Evolutionary conservation across 441 rosid species (phyloP).

Genomic region (Rhodomyrtus psidioides): DNA sequence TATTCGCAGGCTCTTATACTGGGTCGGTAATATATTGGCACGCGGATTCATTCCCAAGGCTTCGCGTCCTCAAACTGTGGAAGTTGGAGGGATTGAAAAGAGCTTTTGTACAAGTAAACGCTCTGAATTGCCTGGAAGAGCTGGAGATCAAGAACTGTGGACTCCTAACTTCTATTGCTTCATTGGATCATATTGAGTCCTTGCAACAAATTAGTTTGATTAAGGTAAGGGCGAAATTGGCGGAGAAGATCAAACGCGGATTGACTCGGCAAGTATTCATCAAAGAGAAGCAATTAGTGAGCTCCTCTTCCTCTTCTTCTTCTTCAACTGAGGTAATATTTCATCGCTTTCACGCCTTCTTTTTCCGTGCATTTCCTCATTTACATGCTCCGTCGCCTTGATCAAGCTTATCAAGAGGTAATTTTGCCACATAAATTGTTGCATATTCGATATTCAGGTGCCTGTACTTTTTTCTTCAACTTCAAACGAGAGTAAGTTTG

Average conservation of each 20-base stretch:
- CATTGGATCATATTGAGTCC: neutral
- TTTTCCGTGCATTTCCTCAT: too few species aligned
- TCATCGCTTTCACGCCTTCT: neutral
- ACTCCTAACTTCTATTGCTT: neutral
- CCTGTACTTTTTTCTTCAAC: neutral
- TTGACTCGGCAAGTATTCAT: neutral
- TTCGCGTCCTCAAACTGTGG: conserved; percentile 14
- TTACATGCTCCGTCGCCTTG: neutral
- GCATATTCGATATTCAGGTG: neutral
- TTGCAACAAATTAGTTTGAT: neutral
- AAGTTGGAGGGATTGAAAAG: neutral
- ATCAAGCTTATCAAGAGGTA: neutral
- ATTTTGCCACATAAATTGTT: neutral
- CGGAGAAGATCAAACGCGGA: fast-evolving
- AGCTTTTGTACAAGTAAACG: neutral
- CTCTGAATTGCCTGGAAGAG: neutral
- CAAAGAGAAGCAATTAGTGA: neutral
- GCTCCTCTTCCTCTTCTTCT: neutral
- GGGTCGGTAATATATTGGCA: neutral
- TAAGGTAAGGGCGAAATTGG: neutral
- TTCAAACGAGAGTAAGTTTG: neutral
- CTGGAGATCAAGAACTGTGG: conserved; percentile 13
- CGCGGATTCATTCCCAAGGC: neutral
- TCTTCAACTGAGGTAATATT: neutral
- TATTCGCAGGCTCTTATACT: neutral